Evolutionary conservation across 495 filamentous ascomycete genomes (phyloP), one percentile per base, ranked within the genome.

Genomic region (Penicillium longicatenatum): DNA sequence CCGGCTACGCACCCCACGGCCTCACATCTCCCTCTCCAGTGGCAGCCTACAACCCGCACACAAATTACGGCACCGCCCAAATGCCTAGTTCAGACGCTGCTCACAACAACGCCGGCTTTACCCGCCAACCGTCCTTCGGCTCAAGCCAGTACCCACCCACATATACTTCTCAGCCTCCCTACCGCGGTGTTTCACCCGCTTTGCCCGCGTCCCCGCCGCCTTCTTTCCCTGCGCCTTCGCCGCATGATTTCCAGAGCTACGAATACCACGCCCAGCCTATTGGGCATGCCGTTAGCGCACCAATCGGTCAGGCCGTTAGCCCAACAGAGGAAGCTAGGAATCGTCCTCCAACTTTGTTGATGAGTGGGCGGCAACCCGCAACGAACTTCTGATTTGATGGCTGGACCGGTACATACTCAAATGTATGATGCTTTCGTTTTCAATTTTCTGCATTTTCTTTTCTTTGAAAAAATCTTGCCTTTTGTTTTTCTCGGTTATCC

Each of bases 261-360:
- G 51, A 55, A 14, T 58, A 57, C 44, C 22, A 45, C 2, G 22
- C 19, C 30, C 43, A 33, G 14, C 54, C 42, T 1, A 22, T 58
- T 30, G 56, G 47, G 0, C 30, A 24, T 4, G 55, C 55, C 4
- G 19, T 57, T 19, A 12, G 33, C 12, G 20, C 21, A 14, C 35
- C 43, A 6, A 21, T 21, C 19, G 43, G 44, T 8, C 44, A 46
- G 12, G 44, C 44, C 14, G 44, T 46, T 26, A 16, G 44, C 14
- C 12, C 52, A 16, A 26, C 49, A 4, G 57, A 67, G 22, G 45
- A 65, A 4, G 22, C 21, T 9, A 35, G 60, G 11, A 64, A 68
- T 57, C 66, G 74, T 56, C 75, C 77, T 37, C 75, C 77, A 26
- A 80, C 70, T 73, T 58, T 80, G 12, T 58, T 80, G 52, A 71